These are phyloP conservation scores for Tetradesmus lagerheimii DNA, from an alignment of 139 green algal genomes.

Conservation along the genomic window DNA sequence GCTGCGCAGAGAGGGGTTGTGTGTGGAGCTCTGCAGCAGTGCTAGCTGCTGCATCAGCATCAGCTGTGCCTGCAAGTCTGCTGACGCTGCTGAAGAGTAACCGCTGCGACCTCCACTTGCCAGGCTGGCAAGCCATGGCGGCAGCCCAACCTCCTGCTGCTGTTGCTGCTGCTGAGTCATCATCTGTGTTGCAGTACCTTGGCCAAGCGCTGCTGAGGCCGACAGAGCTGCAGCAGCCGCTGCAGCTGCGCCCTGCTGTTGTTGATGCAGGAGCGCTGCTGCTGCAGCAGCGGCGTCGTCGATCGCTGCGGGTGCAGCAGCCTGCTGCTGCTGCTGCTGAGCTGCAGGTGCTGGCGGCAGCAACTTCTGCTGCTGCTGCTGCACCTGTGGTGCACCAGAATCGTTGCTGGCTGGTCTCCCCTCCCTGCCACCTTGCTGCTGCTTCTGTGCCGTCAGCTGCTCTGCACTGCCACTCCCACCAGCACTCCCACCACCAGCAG, in stretches of 20 bases:
- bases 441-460: not conserved
- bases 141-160: not conserved
- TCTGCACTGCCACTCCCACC: not conserved
- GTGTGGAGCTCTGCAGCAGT: conserved; percentile 18
- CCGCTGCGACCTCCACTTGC: not conserved
- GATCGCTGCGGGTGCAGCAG: not conserved
- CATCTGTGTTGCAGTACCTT: not conserved
- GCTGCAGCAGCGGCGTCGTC: not conserved
- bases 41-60: conserved; percentile 42
- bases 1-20: not conserved
- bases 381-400: not conserved
- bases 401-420: not conserved
- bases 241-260: not conserved
- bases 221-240: not conserved
- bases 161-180: conserved; percentile 38
- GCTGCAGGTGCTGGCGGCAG: not conserved
- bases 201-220: not conserved
- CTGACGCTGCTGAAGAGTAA: not conserved
- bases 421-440: not conserved
- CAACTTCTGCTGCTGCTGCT: conserved; percentile 9
- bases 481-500: not conserved
- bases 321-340: not conserved
- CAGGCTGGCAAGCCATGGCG: not conserved
- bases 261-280: not conserved
- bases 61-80: conserved; percentile 43